Evolutionary conservation across 768 basidiomycete genomes (phyloP).

Genomic region (Cantharellus anzutake): DNA sequence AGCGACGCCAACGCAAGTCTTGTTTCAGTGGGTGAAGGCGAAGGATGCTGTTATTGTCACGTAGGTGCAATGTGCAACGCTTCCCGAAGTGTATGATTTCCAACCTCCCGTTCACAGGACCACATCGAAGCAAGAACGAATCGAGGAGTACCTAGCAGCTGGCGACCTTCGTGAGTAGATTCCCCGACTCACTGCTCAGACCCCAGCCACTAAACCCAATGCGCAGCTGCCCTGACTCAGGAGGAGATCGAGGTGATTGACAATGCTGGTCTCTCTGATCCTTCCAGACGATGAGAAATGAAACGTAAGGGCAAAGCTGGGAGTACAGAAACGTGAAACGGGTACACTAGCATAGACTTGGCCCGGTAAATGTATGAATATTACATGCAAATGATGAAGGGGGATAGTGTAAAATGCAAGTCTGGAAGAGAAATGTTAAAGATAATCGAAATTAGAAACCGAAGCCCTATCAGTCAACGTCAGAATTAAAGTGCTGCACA

Average conservation of each 20-base stretch:
- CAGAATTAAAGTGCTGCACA: too few species aligned
- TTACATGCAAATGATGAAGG: too few species aligned
- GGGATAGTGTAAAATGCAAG: too few species aligned
- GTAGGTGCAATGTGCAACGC: conserved; percentile 19
- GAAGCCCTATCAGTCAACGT: too few species aligned
- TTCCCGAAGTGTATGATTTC: neutral
- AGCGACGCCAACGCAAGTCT: conserved; percentile 42
- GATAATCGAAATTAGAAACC: too few species aligned
- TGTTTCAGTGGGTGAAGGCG: conserved; percentile 47
- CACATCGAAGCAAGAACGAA: conserved; percentile 36
- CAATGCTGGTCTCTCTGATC: conserved; percentile 24
- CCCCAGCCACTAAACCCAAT: neutral
- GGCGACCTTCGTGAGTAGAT: conserved; percentile 32
- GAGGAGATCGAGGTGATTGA: conserved; percentile 48
- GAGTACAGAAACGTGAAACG: too few species aligned
- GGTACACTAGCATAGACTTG: too few species aligned
- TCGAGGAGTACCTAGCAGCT: conserved; percentile 48
- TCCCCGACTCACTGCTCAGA: conserved; percentile 1
- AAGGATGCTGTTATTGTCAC: conserved; percentile 54
- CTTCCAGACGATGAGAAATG: too few species aligned
- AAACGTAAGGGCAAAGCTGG: too few species aligned
- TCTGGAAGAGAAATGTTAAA: too few species aligned
- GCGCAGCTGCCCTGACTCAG: conserved; percentile 29
- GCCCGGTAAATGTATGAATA: too few species aligned
- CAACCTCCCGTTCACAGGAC: conserved; percentile 23